Evolutionary conservation across 805 yeast species (phyloP), one percentile per base, ranked within the genome.

Genomic region (Alloascoidea africana): DNA sequence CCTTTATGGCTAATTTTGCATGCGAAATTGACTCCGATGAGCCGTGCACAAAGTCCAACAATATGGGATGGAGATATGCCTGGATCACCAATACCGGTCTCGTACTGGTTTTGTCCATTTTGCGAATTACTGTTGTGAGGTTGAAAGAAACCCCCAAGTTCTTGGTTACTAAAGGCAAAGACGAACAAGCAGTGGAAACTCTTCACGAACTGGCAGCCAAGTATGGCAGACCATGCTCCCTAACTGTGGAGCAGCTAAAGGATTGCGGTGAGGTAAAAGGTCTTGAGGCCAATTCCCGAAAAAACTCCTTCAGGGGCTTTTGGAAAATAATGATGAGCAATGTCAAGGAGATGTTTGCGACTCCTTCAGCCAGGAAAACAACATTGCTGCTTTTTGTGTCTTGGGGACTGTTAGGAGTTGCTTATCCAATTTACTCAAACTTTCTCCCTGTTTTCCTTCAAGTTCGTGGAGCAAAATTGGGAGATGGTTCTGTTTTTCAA

Each of bases 1-100:
- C 72, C 0, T 65, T 68, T 38, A 54, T 74, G 36, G 65, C 73
- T 11, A 62, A 66, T 40, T 58, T 58, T 42, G 65, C 73, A 3
- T 72, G 80, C 47, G 51, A 55, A 14, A n/a, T n/a, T n/a, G n/a
- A n/a, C n/a, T 48, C 60, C 53, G 49, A 50, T 5, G 62, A 50
- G n/a, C 37, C 52, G 32, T 73, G 81, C 49, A 58, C 60, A 18
- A 58, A 68, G 5, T 40, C 46, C 8, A 50, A 57, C 27, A 74
- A 74, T 51, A 62, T 66, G 55, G 81, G 81, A 37, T 74, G 81
- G 80, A 54, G 81, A 47, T 74, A 74, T 51, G 58, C 63, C 36
- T 68, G 71, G 61, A 70, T 62, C 49, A 59, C 66, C 14, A 63
- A 70, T 48, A 70, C 76, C 8, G 75, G 67, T 3, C 53, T 73